These are phyloP conservation scores for Acanthamoeba royreba DNA, from an alignment of 208 protist species.

Conservation along the genomic window DNA sequence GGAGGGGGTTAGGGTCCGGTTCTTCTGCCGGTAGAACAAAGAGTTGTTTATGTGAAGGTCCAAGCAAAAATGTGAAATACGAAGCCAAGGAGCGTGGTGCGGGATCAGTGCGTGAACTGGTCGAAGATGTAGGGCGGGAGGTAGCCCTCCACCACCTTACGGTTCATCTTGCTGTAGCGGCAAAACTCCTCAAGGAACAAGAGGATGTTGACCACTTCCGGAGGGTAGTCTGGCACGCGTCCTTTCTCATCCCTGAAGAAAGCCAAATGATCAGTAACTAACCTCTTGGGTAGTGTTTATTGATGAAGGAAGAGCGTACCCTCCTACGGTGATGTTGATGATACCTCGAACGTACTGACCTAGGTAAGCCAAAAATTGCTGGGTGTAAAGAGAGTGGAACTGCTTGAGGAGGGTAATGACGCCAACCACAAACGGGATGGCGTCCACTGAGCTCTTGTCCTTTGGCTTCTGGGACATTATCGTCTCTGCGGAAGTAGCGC, in stretches of 20 bases:
- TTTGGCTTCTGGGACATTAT: slow-evolving; percentile 62
- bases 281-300: neutral
- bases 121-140: slow-evolving; percentile 68
- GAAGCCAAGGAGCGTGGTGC: neutral
- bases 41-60: neutral
- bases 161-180: slow-evolving; percentile 49
- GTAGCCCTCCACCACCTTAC: slow-evolving; percentile 59
- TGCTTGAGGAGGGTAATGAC: slow-evolving; percentile 90
- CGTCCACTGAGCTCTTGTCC: slow-evolving; percentile 81
- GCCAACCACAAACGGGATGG: slow-evolving; percentile 85
- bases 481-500: neutral
- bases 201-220: slow-evolving; percentile 59
- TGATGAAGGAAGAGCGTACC: neutral
- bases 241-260: neutral
- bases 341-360: slow-evolving; percentile 84
- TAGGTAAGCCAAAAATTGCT: slow-evolving; percentile 84
- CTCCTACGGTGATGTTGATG: slow-evolving; percentile 59
- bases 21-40: neutral
- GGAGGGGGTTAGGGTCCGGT: neutral
- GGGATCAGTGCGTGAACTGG: slow-evolving; percentile 32
- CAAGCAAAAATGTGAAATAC: neutral
- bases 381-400: slow-evolving; percentile 85
- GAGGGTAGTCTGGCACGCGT: slow-evolving; percentile 52
- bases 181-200: slow-evolving; percentile 76
- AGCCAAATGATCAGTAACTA: neutral